Percentiles rank a stretch among this genome's conserved stretches.
phyloP scores from a whole-genome alignment of 345 rosid genomes.

The Cochlearia excelsa region DNA sequence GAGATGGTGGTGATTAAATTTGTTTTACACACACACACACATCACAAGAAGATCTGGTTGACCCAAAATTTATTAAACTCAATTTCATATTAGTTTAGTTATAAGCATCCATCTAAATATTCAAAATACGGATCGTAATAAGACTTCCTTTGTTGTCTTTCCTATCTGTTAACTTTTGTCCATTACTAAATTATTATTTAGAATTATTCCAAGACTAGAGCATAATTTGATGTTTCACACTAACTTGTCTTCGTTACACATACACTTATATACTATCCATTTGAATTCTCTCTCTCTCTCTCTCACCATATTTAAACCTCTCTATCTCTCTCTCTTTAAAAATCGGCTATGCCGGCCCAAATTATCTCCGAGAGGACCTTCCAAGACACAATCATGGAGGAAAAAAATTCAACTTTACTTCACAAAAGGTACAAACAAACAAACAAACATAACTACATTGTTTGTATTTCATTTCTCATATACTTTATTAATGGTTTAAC shows the following conservation, averaged over 20 bases:
- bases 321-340: not conserved
- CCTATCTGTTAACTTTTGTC: slow-evolving; percentile 12
- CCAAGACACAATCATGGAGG: slow-evolving; percentile 46
- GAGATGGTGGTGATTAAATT: too few relatives aligned
- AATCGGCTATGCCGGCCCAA: slow-evolving; percentile 48
- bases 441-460: not conserved
- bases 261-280: slow-evolving; percentile 17
- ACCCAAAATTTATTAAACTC: too few relatives aligned
- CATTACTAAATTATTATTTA: slow-evolving; percentile 8
- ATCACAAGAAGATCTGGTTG: too few relatives aligned
- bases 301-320: not conserved
- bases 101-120: too few relatives aligned
- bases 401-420: slow-evolving; percentile 31
- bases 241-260: slow-evolving; percentile 11
- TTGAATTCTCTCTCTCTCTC: not conserved
- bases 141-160: not conserved
- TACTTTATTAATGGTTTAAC: too few relatives aligned
- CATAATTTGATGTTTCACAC: slow-evolving; percentile 32
- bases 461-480: not conserved
- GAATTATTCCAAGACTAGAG: slow-evolving; percentile 30
- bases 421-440: slow-evolving; percentile 47
- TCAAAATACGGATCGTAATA: too few relatives aligned
- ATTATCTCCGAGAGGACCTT: slow-evolving; percentile 49
- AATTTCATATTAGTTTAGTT: too few relatives aligned
- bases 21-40: too few relatives aligned